Evolutionary conservation across 257 asterid genomes (phyloP), one percentile per base, ranked within the genome.

Genomic region (Leonotis leonurus): DNA sequence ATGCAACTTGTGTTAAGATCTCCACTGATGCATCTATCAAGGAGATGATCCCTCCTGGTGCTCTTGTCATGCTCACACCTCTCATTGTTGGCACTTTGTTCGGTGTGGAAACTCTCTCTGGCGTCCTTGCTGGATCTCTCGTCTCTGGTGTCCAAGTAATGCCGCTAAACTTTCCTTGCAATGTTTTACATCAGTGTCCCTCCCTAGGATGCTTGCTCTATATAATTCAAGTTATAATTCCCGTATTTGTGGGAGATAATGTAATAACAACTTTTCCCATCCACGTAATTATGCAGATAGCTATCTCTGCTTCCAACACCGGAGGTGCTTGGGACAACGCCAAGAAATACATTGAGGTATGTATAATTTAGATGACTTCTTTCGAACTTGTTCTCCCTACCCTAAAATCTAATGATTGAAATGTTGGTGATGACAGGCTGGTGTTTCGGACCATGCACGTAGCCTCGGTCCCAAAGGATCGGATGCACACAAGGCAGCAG

Each of bases 401-500:
- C 18, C 11, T 45, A 18, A 45, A 45, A 17, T 45, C 52, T 17
- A 8, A 17, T 45, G 51, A 12, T 44, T 44, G 3, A 16, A n/a
- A 1, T 24, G 24, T 9, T 43, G 50, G 17, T 43, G 50, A 65
- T 53, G 52, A 48, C 26, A 81, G 88, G 88, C 88, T 1, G 88
- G 85, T 56, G 79, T 71, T 30, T 81, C 88, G 1, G 88, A 81
- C 49, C 88, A 81, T 40, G 84, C 88, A 4, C 72, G 68, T 6
- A 51, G 68, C 2, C 77, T 81, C 0, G 88, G 88, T 4, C 88
- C 88, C 0, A 81, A 81, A 46, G 87, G 87, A 21, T 81, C 87
- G 3, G 87, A 81, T 29, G 68, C 87, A 36, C 87, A 81, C 72
- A 81, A 81, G 56, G 85, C 88, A 1, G 85, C 88, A 13, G 88